Percentiles rank a stretch among this genome's conserved stretches.
phyloP scores from a whole-genome alignment of 2,329 filamentous ascomycete species.

The Grosmannia penicillata region DNA sequence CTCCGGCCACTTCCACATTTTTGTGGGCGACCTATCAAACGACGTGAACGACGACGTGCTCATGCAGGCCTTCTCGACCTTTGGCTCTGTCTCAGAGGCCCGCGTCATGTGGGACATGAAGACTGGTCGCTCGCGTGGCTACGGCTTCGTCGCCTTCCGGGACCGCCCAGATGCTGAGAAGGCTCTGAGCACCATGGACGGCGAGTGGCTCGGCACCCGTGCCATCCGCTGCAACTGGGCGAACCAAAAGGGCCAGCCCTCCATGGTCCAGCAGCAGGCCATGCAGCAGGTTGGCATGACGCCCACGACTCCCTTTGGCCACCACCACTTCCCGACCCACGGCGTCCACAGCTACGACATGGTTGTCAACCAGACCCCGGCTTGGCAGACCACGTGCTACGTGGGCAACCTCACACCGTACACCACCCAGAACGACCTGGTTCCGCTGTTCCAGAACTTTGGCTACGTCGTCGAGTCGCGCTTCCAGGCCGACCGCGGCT shows the following conservation, averaged over 20 bases:
- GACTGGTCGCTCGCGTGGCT: conserved; percentile 90
- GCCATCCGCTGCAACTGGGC: conserved; percentile 99
- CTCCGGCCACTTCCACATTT: conserved; percentile 96
- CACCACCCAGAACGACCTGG: conserved; percentile 88
- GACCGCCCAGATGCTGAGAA: conserved; percentile 91
- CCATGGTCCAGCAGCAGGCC: conserved; percentile 91
- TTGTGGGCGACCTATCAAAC: conserved; percentile 93
- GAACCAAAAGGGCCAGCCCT: conserved; percentile 99
- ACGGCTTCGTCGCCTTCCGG: conserved; percentile 95
- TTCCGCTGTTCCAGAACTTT: conserved; percentile 98
- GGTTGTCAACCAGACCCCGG: conserved; percentile 85
- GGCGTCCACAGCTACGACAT: conserved; percentile 96
- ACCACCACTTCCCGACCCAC: conserved; percentile 95
- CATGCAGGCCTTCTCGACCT: conserved; percentile 85
- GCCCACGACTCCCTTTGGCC: conserved; percentile 87
- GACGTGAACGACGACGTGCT: conserved; percentile 97
- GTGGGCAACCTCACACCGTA: conserved; percentile 93
- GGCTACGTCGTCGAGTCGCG: conserved; percentile 94
- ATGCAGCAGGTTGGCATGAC: conserved; percentile 98
- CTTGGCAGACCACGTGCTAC: conserved; percentile 97
- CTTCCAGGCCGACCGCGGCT: conserved; percentile 94
- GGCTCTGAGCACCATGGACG: conserved; percentile 93
- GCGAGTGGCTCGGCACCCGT: conserved; percentile 95
- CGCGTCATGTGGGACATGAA: conserved; percentile 99
- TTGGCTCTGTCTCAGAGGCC: conserved; percentile 90